Evolutionary conservation across 352 stramenopile genomes (phyloP), one percentile per base, ranked within the genome.

Genomic region (Thraustochytrium sp.): DNA sequence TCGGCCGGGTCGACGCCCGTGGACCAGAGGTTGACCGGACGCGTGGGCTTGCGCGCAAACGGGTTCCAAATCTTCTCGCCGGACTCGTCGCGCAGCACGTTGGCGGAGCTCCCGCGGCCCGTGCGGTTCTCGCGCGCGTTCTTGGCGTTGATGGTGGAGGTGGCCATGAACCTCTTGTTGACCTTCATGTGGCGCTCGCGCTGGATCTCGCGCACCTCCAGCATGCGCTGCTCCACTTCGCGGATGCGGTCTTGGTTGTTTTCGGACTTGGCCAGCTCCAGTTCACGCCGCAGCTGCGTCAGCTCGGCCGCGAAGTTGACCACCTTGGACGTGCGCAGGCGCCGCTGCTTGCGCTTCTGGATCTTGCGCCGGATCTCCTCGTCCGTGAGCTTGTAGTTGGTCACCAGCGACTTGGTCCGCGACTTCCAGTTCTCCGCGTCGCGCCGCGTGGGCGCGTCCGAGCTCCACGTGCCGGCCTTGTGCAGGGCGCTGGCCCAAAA

Each of bases 31-130:
- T 80, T 80, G 42, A 49, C 31, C 13, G 68, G 68, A 16, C 68
- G 68, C 48, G 68, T 80, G 9, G 68, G 68, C 44, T 55, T 80
- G 37, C 68, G 68, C 23, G 68, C 68, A 80, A 80, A 80, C 5
- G 68, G 68, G 38, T 80, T 80, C 68, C 68, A 80, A 11, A 80
- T 53, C 49, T 63, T 51, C 23, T 61, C 68, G 42, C 68, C 68
- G 26, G 31, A 16, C 11, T 18, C 53, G 51, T 80, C 26, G 13
- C 76, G 29, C 5, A 46, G 68, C 21, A 21, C n/a, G 4, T 11
- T 26, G 13, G 13, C 29, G 5, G 31, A n/a, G 34, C 48, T 80
- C 16, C 68, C 37, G 21, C 38, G 26, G n/a, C 21, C 44, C 16
- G 34, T 46, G 68, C 68, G 68, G 44, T 80, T 80, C 26, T 53